These are phyloP conservation scores for Aspergillus bridgeri DNA, from an alignment of 495 filamentous ascomycete species.

Conservation along the genomic window DNA sequence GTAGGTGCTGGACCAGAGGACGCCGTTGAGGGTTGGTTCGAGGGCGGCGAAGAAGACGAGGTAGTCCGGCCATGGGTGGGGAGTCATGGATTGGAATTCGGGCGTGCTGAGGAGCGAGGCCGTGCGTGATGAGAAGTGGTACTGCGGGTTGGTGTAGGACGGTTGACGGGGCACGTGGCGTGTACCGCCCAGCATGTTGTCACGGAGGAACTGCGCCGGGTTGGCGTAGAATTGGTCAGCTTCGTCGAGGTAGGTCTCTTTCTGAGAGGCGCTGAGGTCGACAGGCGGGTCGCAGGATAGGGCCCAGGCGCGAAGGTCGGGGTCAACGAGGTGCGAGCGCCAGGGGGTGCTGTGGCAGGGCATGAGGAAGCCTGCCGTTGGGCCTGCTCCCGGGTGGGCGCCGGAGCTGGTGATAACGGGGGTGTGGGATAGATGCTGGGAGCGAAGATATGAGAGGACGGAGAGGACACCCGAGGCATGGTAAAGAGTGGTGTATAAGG, in stretches of 20 bases:
- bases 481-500: conserved; percentile 65
- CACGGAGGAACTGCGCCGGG: conserved; percentile 56
- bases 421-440: conserved; percentile 59
- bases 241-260: conserved; percentile 73
- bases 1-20: conserved; percentile 58
- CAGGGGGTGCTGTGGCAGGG: conserved; percentile 98
- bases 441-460: conserved; percentile 69
- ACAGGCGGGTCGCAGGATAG: conserved; percentile 90
- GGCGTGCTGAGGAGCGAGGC: neutral
- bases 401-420: conserved; percentile 12
- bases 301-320: conserved; percentile 75
- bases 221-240: conserved; percentile 84
- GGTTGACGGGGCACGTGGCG: conserved; percentile 39
- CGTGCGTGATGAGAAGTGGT: neutral
- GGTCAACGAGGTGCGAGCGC: conserved; percentile 79
- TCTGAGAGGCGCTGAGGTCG: conserved; percentile 52
- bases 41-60: conserved; percentile 63
- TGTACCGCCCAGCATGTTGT: conserved; percentile 44
- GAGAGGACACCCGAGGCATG: conserved; percentile 77
- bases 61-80: conserved; percentile 56
- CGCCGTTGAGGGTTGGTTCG: conserved; percentile 45
- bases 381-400: conserved; percentile 19
- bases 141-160: conserved; percentile 21
- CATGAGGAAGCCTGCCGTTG: conserved; percentile 87
- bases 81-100: conserved; percentile 2